Base-by-base conservation (phyloP, 2,329 filamentous ascomycete species). In the Fusarium tupiense region DNA sequence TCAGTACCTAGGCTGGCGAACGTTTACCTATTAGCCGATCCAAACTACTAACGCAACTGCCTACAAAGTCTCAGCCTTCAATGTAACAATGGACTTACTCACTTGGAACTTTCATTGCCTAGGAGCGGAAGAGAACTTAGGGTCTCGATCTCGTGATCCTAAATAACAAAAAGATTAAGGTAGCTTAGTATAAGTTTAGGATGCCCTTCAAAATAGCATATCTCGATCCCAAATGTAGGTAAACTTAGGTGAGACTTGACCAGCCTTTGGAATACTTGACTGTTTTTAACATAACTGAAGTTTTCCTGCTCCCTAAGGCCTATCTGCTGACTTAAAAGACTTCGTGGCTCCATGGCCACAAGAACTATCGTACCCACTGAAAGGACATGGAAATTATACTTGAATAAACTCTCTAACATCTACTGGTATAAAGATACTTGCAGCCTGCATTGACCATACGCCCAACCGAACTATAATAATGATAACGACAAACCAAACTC, bases 401-500 rank as follows among this genome's bases (percentile, higher is more conserved):
- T 38, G 46, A 49, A 71, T 57, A 33, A 67, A 29, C 53, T 47
- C 33, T 47, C 33, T 52, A 50, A 19, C 31, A 29, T 71, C 46
- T 61, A 37, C 44, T 33, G 41, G 19, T 53, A 43, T 71, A 63
- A 71, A 41, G 50, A 61, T 71, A 61, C 50, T 67, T 59, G 37
- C 41, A 62, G 57, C 24, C 47, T 49, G 41, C 52, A 49, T 47
- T 35, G 50, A 49, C 37, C 62, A 71, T 64, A 46, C 46, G 47
- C 22, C 43, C 52, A 47, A n/a, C 46, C 37, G 41, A 43, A 22
- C 59, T 52, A 33, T 41, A 67, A 67, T 47, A 24, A 71, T 67
- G 49, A 64, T 58, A 31, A 38, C 24, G 35, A 26, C 20, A 41
- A 53, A 41, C 20, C 38, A 49, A 58, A 50, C 58, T 38, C 40